These are phyloP conservation scores for Lichtheimia hyalospora DNA, from an alignment of 371 early-diverging fungal species.

Conservation along the genomic window DNA sequence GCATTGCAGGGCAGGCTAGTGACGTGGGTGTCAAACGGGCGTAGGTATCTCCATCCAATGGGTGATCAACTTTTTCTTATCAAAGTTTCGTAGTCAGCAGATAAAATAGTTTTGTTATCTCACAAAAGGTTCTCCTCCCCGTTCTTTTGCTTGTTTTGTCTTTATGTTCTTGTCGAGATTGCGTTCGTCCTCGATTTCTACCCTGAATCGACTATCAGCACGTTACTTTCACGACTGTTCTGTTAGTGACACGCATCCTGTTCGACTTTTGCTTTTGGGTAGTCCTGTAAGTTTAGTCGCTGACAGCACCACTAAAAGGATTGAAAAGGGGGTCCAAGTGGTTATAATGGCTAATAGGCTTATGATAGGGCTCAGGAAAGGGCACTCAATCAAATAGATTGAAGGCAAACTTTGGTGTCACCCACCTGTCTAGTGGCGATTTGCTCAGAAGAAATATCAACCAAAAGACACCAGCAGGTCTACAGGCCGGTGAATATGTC, in stretches of 20 bases:
- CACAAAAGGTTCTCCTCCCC: no score
- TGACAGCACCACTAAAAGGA: neutral
- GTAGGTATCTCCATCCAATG: no score
- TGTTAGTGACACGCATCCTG: slow-evolving; percentile 41
- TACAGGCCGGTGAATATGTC: slow-evolving; percentile 56
- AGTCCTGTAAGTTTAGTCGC: slow-evolving; percentile 52
- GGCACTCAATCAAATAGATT: slow-evolving; percentile 87
- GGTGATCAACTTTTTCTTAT: no score
- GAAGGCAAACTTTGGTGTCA: slow-evolving; percentile 63
- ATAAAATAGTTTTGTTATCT: no score
- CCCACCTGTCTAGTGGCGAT: slow-evolving; percentile 82
- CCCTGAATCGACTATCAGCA: neutral
- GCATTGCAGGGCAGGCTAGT: no score
- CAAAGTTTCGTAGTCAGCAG: no score
- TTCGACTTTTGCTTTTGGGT: slow-evolving; percentile 59
- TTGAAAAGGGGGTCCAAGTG: slow-evolving; percentile 2
- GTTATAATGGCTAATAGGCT: neutral
- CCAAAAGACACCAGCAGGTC: slow-evolving; percentile 66
- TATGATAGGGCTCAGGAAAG: slow-evolving; percentile 78
- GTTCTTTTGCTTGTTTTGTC: no score
- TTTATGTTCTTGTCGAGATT: no score
- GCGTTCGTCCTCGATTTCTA: no score
- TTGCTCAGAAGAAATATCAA: slow-evolving; percentile 78
- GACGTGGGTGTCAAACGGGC: no score
- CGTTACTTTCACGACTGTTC: slow-evolving; percentile 40